Conservation (phyloP, 495 filamentous ascomycete genomes). For the Trichocladium uniseriatum region DNA sequence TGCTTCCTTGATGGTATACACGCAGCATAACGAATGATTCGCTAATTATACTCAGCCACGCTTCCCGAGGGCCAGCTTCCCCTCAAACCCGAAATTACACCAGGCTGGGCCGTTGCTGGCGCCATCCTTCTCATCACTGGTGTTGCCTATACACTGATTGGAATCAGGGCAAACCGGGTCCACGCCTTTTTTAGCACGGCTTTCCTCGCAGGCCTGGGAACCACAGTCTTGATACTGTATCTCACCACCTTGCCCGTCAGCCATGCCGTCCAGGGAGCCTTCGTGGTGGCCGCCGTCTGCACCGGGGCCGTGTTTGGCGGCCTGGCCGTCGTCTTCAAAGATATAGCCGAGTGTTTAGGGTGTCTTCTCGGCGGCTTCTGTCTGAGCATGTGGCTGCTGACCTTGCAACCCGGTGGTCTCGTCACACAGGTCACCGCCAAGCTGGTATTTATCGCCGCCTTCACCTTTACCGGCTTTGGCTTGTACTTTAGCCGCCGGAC, state of each 20-base stretch:
- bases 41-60: constrained; percentile 22
- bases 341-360: constrained; percentile 77
- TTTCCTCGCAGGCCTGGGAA: constrained; percentile 61
- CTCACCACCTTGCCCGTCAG: constrained; percentile 75
- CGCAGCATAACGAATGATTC: too few species aligned
- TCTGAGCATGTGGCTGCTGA: constrained; percentile 83
- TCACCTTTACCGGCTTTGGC: constrained; percentile 56
- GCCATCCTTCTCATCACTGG: constrained; percentile 66
- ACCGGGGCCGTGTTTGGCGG: constrained; percentile 72
- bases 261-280: constrained; percentile 75
- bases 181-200: constrained; percentile 75
- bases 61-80: constrained; percentile 49
- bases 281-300: constrained; percentile 69
- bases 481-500: constrained; percentile 75
- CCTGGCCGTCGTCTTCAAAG: constrained; percentile 67
- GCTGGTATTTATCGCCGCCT: constrained; percentile 63
- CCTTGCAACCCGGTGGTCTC: constrained; percentile 67
- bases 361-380: constrained; percentile 85
- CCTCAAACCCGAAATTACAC: constrained; percentile 64
- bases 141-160: constrained; percentile 59
- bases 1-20: too few species aligned
- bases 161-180: constrained; percentile 76
- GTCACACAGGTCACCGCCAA: constrained; percentile 52
- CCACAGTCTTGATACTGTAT: constrained; percentile 80
- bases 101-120: constrained; percentile 70